Percentiles rank a stretch among this genome's conserved stretches.
Evolutionary conservation across 2,329 filamentous ascomycete genomes (phyloP).

Genomic region (Ceratocystis albifundus): DNA sequence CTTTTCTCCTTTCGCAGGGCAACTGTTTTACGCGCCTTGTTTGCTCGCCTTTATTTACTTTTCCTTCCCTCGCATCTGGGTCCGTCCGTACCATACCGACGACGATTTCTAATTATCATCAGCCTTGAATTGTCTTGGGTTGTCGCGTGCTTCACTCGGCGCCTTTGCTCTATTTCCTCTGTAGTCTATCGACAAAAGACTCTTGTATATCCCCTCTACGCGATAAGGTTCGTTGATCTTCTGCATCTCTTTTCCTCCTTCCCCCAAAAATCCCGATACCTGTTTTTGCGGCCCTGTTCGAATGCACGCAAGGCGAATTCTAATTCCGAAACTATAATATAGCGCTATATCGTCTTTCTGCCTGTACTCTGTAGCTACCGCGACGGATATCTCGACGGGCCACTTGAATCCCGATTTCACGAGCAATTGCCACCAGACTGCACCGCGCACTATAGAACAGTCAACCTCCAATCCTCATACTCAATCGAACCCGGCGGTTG

Average conservation of each 20-base stretch:
- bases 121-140: neutral
- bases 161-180: neutral
- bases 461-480: too few species aligned
- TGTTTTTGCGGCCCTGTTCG: neutral
- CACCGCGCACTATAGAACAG: too few species aligned
- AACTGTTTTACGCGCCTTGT: conserved; percentile 7
- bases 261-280: neutral
- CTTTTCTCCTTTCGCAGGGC: neutral
- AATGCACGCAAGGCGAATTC: neutral
- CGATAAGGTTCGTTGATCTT: neutral
- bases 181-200: neutral
- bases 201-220: neutral
- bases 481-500: neutral
- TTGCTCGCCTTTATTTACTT: neutral
- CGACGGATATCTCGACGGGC: neutral
- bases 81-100: conserved; percentile 1
- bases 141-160: neutral
- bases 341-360: neutral
- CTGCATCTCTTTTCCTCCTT: neutral
- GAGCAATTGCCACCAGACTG: too few species aligned
- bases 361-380: neutral
- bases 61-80: neutral
- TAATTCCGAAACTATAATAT: neutral
- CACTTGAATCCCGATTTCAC: neutral
- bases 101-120: neutral